These are phyloP conservation scores for Paragyromitra xinjiangensis DNA, from an alignment of 495 filamentous ascomycete genomes.

Conservation along the genomic window DNA sequence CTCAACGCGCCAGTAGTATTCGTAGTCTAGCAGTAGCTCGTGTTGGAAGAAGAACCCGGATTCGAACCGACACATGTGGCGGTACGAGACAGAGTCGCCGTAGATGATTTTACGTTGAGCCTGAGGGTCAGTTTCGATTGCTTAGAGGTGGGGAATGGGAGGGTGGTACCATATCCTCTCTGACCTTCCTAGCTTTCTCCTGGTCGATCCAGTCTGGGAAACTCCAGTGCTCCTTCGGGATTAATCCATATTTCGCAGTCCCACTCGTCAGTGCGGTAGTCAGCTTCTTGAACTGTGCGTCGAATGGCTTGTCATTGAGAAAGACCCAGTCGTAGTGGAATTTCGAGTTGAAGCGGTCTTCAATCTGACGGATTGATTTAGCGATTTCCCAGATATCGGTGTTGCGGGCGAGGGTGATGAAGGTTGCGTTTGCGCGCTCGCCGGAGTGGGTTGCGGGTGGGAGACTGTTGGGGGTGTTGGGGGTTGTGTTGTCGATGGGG, in stretches of 20 bases:
- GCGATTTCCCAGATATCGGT: conserved; percentile 95
- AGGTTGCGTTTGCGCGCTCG: conserved; percentile 90
- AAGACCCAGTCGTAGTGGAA: conserved; percentile 99
- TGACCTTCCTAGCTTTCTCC: conserved; percentile 79
- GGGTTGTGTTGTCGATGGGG: conserved; percentile 11
- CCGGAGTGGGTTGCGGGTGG: conserved; percentile 65
- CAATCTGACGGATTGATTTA: conserved; percentile 89
- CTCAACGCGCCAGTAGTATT: conserved; percentile 94
- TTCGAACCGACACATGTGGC: conserved; percentile 94
- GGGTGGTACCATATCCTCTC: conserved; percentile 76
- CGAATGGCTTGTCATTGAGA: conserved; percentile 93
- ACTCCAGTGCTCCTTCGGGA: conserved; percentile 87
- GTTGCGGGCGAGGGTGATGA: conserved; percentile 94
- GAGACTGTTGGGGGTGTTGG: conserved; percentile 58
- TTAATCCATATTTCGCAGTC: conserved; percentile 85
- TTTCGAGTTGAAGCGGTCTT: conserved; percentile 95
- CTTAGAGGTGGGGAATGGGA: not conserved
- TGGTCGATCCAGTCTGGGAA: conserved; percentile 87
- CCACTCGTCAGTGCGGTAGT: conserved; percentile 90
- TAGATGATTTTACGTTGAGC: conserved; percentile 86
- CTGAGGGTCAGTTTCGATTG: conserved; percentile 1
- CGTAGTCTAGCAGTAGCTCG: conserved; percentile 79
- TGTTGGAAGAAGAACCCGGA: conserved; percentile 95
- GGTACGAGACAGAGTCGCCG: conserved; percentile 89
- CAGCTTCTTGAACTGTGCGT: conserved; percentile 89